phyloP scores from a whole-genome alignment of 495 filamentous ascomycete species.

The Aspergillus bridgeri region DNA sequence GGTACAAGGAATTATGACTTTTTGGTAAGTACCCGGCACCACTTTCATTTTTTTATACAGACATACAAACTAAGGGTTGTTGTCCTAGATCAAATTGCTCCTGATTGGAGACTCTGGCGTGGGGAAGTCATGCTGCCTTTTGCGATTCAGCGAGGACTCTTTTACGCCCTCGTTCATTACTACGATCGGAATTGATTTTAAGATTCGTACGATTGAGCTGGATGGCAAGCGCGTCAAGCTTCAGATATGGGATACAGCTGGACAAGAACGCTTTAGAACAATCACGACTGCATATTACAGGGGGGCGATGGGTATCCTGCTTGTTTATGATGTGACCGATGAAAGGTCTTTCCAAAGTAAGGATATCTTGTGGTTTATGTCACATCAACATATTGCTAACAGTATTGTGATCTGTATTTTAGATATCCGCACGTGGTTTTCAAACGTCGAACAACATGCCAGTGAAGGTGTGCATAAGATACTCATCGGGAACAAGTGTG shows the following conservation, averaged over 20 bases:
- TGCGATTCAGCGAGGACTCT: slow-evolving; percentile 98
- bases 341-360: slow-evolving; percentile 95
- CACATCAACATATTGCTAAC: background rate
- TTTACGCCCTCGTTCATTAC: slow-evolving; percentile 99
- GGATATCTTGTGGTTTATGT: slow-evolving; percentile 23
- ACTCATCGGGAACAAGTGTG: slow-evolving; percentile 98
- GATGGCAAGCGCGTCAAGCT: slow-evolving; percentile 98
- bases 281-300: slow-evolving; percentile 99
- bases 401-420: slow-evolving; percentile 5
- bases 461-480: slow-evolving; percentile 99
- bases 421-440: slow-evolving; percentile 99
- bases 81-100: slow-evolving; percentile 87
- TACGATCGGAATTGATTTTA: slow-evolving; percentile 99
- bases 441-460: slow-evolving; percentile 98
- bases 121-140: slow-evolving; percentile 96
- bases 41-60: background rate
- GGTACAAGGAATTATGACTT: slow-evolving; percentile 98
- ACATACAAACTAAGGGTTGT: slow-evolving; percentile 5
- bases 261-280: slow-evolving; percentile 95
- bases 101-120: slow-evolving; percentile 98
- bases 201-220: slow-evolving; percentile 97
- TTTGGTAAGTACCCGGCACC: slow-evolving; percentile 58
- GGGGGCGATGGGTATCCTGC: slow-evolving; percentile 95
- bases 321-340: slow-evolving; percentile 98
- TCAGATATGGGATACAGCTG: slow-evolving; percentile 99